Percentiles rank a stretch among this genome's conserved stretches.
phyloP scores from a whole-genome alignment of 352 stramenopile species.

The Phytophthora citrophthora region DNA sequence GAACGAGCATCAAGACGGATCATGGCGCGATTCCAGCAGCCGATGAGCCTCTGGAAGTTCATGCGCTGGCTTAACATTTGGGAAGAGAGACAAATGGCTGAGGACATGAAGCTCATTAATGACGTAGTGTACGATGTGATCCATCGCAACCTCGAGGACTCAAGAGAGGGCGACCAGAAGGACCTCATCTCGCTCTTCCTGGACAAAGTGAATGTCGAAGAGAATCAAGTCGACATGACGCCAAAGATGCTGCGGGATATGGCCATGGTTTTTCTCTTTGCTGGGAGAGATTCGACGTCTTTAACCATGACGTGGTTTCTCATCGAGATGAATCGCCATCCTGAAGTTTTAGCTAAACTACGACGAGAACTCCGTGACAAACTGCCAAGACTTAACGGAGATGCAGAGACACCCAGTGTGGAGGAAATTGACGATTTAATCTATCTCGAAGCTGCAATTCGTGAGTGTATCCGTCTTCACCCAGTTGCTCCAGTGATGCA shows the following conservation, averaged over 20 bases:
- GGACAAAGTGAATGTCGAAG: slow-evolving; percentile 13
- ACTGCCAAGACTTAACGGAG: slow-evolving; percentile 46
- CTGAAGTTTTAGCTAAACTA: slow-evolving; percentile 32
- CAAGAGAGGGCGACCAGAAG: slow-evolving; percentile 27
- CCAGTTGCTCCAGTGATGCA: slow-evolving; percentile 45
- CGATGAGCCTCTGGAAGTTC: slow-evolving; percentile 48
- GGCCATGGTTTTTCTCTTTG: slow-evolving; percentile 81
- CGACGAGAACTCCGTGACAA: slow-evolving; percentile 51
- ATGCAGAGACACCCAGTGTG: slow-evolving; percentile 25
- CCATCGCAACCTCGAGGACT: slow-evolving; percentile 13
- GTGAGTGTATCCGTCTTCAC: slow-evolving; percentile 56
- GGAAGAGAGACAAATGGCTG: slow-evolving; percentile 28
- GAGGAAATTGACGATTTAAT: slow-evolving; percentile 44
- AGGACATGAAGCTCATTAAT: slow-evolving; percentile 37
- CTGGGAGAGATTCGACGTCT: slow-evolving; percentile 77
- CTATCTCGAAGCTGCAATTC: slow-evolving; percentile 56
- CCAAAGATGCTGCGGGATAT: slow-evolving; percentile 64
- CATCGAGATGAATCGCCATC: slow-evolving; percentile 75
- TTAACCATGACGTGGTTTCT: slow-evolving; percentile 79
- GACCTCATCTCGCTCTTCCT: slow-evolving; percentile 60
- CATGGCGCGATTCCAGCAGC: slow-evolving; percentile 42
- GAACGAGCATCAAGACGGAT: slow-evolving; percentile 40
- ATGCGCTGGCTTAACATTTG: slow-evolving; percentile 37
- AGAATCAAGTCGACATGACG: slow-evolving; percentile 19
- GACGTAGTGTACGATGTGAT: slow-evolving; percentile 32